Base-by-base conservation (phyloP, 176 grass and related monocot genomes). In the maize (Zea mays) region DNA sequence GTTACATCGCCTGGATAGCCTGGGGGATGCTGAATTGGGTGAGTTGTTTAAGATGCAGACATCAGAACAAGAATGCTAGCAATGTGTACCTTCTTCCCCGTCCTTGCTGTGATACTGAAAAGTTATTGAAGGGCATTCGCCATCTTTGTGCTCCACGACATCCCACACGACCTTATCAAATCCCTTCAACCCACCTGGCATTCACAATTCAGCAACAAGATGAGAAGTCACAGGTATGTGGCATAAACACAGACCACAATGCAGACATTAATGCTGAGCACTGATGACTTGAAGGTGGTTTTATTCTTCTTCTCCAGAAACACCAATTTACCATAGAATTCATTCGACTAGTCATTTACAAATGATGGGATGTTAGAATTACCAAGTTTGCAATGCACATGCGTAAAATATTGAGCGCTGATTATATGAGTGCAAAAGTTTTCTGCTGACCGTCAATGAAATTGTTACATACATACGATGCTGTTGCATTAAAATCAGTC, bases 141-240 rank as follows among this genome's bases (percentile, higher is more conserved):
- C 85, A 60, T 86, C 84, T 36, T 73, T 98, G n/a, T 66, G 85
- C 33, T 92, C 87, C 49, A 82, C 42, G 16, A 86, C 83, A 81
- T 90, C 91, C 91, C 95, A 94, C 33, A 94, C 39, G 34, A 94
- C 85, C 62, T 98, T 94, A 83, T 98, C 89, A 72, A 90, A 98
- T 15, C 95, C 91, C 61, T 80, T 98, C 81, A 89, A 70, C 4
- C 89, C 87, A 71, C 95, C 89, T 98, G 76, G 21, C 69, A 75
- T 88, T 68, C 51, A 63, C 33, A 73, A 65, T 67, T 61, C 33
- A 60, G 49, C 13, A 36, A 78, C 0, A 67, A 4, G 41, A 71
- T 11, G 51, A 48, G 36, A 45, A 9, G n/a, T 82, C 36, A 3
- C 5, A 20, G 19, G 20, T 11, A 72, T 40, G 62, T 36, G 49